A percentile compares a stretch with the other conserved stretches of the same genome.
These are phyloP conservation scores for Paspalum notatum DNA, from an alignment of 176 grass and related monocot genomes.

Conservation along the genomic window DNA sequence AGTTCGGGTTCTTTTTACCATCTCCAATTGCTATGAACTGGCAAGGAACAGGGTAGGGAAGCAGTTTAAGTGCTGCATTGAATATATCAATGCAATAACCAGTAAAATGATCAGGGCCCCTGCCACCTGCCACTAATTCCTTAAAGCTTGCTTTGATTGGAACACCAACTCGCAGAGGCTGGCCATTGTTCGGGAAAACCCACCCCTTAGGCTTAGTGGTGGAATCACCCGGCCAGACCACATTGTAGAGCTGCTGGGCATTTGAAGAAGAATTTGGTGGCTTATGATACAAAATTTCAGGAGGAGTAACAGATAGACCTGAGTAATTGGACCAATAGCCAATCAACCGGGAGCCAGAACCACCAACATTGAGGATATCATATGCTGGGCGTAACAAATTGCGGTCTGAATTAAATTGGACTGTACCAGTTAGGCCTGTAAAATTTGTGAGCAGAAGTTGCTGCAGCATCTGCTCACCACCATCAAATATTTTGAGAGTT, in stretches of 20 bases:
- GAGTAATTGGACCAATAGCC: slow-evolving; percentile 90
- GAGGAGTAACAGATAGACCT: slow-evolving; percentile 67
- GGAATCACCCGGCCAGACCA: slow-evolving; percentile 69
- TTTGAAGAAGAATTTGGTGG: slow-evolving; percentile 55
- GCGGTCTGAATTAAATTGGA: slow-evolving; percentile 67
- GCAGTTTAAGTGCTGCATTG: slow-evolving; percentile 68
- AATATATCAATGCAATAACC: slow-evolving; percentile 85
- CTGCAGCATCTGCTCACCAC: slow-evolving; percentile 68
- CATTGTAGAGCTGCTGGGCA: slow-evolving; percentile 47
- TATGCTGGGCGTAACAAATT: slow-evolving; percentile 71
- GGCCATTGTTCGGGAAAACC: slow-evolving; percentile 85
- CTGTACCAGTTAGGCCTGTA: slow-evolving; percentile 65
- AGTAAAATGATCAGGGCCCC: slow-evolving; percentile 50
- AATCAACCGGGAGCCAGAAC: slow-evolving; percentile 54
- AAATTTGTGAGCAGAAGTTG: slow-evolving; percentile 76
- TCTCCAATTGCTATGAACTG: slow-evolving; percentile 70
- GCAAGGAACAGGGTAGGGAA: slow-evolving; percentile 80
- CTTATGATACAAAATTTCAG: slow-evolving; percentile 68
- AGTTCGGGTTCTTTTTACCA: slow-evolving; percentile 65
- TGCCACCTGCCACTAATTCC: slow-evolving; percentile 56
- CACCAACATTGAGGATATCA: slow-evolving; percentile 72
- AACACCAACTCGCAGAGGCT: slow-evolving; percentile 77
- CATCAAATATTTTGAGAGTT: slow-evolving; percentile 63
- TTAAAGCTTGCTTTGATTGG: slow-evolving; percentile 81
- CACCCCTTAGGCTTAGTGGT: slow-evolving; percentile 60